Base-by-base conservation (phyloP, 805 yeast species). In the Saccharomycopsis microspora region DNA sequence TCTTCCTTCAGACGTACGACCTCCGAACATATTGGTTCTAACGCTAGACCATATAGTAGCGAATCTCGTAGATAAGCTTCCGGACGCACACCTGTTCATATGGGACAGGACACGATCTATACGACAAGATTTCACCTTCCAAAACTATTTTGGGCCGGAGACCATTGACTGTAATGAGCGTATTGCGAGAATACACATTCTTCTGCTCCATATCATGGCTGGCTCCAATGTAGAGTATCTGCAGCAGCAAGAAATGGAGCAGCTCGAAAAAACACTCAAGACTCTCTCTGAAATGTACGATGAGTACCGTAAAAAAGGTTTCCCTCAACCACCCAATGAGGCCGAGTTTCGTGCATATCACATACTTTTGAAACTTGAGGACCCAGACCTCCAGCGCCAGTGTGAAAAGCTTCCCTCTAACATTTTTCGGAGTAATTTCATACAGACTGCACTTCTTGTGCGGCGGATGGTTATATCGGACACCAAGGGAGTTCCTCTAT, bases 41-140 rank as follows among this genome's bases (percentile, higher is more conserved):
- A 81, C 97, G 0, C 64, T 93, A 51, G 71, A 83, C 50, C 86
- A 85, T 60, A 70, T 93, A 35, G 74, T 86, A 5, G 78, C 78
- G 19, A 72, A 76, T 39, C 63, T 83, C 1, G 62, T 90, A 9
- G 75, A 75, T 0, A 69, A 76, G 37, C 66, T 90, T 29, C 97
- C 97, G 0, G 85, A 82, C 7, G 72, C 89, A 1, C 97, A 93
- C 57, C 76, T 95, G 0, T 90, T 93, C 56, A 64, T 93, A 5
- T 94, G 99, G 98, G 97, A 93, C 63, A 74, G 99, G 63, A 93
- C 97, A 27, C 74, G 99, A 55, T 87, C 97, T 0, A 89, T 93
- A 41, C 74, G 99, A 59, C 97, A 93, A 63, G 99, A 93, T 62
- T 93, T 93, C 64, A 89, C 97, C 0, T 89, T 85, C 59, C 98